Evolutionary conservation across 2,329 filamentous ascomycete genomes (phyloP).

Genomic region (Neonectria sp.): DNA sequence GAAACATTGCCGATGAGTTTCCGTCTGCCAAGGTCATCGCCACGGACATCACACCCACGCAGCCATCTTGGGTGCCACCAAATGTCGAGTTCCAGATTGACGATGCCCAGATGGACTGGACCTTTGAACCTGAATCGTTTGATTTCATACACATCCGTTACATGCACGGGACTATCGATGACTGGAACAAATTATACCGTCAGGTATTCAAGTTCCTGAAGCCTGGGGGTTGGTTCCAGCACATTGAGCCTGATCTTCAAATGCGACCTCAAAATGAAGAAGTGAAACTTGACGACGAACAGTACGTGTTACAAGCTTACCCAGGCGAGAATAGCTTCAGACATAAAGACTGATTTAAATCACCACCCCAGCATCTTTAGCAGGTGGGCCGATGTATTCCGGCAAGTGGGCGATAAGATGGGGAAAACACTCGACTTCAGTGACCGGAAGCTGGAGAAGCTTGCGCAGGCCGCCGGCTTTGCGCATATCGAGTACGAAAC

Average conservation of each 20-base stretch:
- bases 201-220: slow-evolving; percentile 40
- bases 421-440: slow-evolving; percentile 39
- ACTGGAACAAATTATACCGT: slow-evolving; percentile 47
- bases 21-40: slow-evolving; percentile 41
- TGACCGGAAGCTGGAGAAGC: slow-evolving; percentile 34
- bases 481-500: slow-evolving; percentile 13
- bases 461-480: slow-evolving; percentile 35
- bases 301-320: slow-evolving; percentile 20
- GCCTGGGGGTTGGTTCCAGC: slow-evolving; percentile 46
- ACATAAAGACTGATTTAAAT: fast-evolving
- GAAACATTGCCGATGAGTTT: slow-evolving; percentile 41
- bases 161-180: slow-evolving; percentile 46
- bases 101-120: slow-evolving; percentile 60
- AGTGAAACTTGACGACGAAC: slow-evolving; percentile 28
- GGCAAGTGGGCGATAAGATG: slow-evolving; percentile 35
- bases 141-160: slow-evolving; percentile 54
- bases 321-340: background rate
- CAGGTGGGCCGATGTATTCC: slow-evolving; percentile 36
- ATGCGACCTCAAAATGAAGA: slow-evolving; percentile 36
- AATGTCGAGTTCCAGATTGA: slow-evolving; percentile 57
- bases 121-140: slow-evolving; percentile 48
- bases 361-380: slow-evolving; percentile 31
- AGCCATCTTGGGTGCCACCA: slow-evolving; percentile 48
- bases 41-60: slow-evolving; percentile 40
- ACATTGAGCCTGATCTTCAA: slow-evolving; percentile 44